Evolutionary conservation across 2,329 filamentous ascomycete species (phyloP), one percentile per base, ranked within the genome.

Genomic region (Fusarium begoniae): DNA sequence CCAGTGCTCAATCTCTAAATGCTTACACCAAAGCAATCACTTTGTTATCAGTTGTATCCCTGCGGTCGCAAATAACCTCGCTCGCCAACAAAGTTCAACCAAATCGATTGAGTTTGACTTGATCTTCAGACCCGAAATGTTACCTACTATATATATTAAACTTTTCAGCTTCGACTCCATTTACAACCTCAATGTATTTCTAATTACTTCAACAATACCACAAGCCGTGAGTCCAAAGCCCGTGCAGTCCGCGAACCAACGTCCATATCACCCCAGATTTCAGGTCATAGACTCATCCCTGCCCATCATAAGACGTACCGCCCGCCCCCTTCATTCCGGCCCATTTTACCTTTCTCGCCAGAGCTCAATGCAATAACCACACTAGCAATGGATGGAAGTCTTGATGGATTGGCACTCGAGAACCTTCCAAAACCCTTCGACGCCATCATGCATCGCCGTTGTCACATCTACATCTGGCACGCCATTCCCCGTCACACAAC

Each of bases 401-500:
- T 18, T 41, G 50, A 28, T 45, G 20, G 32, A 48, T 38, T 57
- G 38, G 38, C 50, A 26, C 57, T 54, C 56, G 51, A 55, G 41
- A 57, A 8, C 17, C 41, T 68, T 57, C 62, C 40, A 68, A 53
- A 57, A 28, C 22, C 53, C 47, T 74, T 73, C 70, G 35, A 64
- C 61, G 71, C 70, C 72, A 69, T 62, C 47, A 72, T 72, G 71
- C 68, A 74, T 74, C 45, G 22, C 55, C 62, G 71, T 72, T 74
- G 30, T 64, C 47, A 44, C 26, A 50, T 58, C 50, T 68, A 14
- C 56, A 48, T 73, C 51, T 60, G 38, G 47, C 55, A 71, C 35
- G 45, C 55, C 50, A 28, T 37, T 26, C 15, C 30, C 51, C 30
- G 70, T 74, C 44, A 15, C 61, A 71, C 66, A 71, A 44, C 35